Conservation (phyloP, 78 protist species). For the Cavenderia fasciculata region DNA sequence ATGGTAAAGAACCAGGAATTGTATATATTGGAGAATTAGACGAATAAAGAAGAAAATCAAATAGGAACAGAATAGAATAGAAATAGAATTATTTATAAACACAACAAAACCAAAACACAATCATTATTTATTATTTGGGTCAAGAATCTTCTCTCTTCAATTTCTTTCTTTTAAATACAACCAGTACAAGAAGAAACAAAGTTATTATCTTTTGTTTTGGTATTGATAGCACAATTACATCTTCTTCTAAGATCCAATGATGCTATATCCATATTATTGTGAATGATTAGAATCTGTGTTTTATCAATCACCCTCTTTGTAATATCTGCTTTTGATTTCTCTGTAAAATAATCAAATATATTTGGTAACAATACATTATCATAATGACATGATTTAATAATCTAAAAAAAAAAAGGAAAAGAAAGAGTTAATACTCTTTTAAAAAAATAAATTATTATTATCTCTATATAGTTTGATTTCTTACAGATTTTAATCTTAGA, state of each 20-base stretch:
- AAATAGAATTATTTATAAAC: too few species aligned
- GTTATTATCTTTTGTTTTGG: slow-evolving; percentile 50
- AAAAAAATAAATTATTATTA: too few species aligned
- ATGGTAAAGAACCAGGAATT: slow-evolving; percentile 23
- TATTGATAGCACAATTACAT: slow-evolving; percentile 64
- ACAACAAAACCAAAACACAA: too few species aligned
- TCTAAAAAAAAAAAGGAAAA: not conserved
- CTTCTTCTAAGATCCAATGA: slow-evolving; percentile 61
- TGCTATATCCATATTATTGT: slow-evolving; percentile 73
- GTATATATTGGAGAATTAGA: slow-evolving; percentile 66
- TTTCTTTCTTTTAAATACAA: slow-evolving; percentile 50
- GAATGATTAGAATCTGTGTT: slow-evolving; percentile 66
- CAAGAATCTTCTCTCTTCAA: too few species aligned
- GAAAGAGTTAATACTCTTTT: too few species aligned
- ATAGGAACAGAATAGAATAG: too few species aligned
- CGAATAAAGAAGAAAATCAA: not conserved
- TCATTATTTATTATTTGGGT: too few species aligned
- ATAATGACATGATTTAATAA: slow-evolving; percentile 26
- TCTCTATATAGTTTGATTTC: not conserved
- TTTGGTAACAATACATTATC: slow-evolving; percentile 48
- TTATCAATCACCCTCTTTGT: slow-evolving; percentile 52
- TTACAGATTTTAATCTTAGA: slow-evolving; percentile 43
- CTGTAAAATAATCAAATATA: slow-evolving; percentile 67
- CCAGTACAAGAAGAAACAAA: slow-evolving; percentile 71
- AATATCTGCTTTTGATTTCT: slow-evolving; percentile 39